Evolutionary conservation across 345 rosid genomes (phyloP).

Genomic region (Camelina neglecta): DNA sequence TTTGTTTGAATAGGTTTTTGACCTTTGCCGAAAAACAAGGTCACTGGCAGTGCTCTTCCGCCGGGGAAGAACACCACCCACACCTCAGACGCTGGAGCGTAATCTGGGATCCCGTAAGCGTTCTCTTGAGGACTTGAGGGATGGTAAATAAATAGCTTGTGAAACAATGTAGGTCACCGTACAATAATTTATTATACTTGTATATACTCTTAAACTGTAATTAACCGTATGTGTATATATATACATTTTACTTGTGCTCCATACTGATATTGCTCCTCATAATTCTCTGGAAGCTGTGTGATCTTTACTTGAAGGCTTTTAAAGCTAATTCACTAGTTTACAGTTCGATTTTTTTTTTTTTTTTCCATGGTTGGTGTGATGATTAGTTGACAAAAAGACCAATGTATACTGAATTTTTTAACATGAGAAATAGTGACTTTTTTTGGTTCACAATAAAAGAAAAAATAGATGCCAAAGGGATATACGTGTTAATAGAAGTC

Average conservation of each 20-base stretch:
- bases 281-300: background rate
- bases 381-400: background rate
- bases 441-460: background rate
- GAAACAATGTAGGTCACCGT: background rate
- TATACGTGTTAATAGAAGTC: conserved; percentile 35
- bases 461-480: conserved; percentile 21
- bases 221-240: conserved; percentile 23
- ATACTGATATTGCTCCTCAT: background rate
- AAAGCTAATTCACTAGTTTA: background rate
- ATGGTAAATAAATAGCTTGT: conserved; percentile 30
- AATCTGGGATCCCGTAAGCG: conserved; percentile 86
- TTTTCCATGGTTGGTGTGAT: background rate
- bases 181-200: conserved; percentile 10
- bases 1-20: conserved; percentile 65
- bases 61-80: conserved; percentile 83
- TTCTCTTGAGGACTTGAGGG: conserved; percentile 84
- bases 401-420: background rate
- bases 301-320: background rate
- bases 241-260: background rate
- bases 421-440: conserved; percentile 8
- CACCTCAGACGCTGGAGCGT: conserved; percentile 84
- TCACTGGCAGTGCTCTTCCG: conserved; percentile 85
- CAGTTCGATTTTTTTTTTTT: background rate
- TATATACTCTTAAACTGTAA: conserved; percentile 9
- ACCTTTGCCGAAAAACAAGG: conserved; percentile 84